These are phyloP conservation scores for Casaregolazyma suthepensis DNA, from an alignment of 1,139 yeast genomes.

Conservation along the genomic window DNA sequence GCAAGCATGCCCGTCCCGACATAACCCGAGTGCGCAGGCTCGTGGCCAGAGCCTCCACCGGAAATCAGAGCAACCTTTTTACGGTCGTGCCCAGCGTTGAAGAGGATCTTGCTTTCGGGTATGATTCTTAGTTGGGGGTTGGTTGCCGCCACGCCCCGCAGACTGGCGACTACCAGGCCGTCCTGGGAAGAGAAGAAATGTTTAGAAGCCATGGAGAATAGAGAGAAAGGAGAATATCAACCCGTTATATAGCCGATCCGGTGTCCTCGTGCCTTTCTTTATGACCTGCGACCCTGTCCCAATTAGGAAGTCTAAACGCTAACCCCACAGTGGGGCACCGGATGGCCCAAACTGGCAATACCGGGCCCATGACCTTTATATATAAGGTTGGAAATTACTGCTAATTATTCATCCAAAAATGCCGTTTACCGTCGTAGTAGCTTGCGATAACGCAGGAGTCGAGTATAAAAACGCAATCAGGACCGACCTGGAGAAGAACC, in stretches of 20 bases:
- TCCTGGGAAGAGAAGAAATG: slow-evolving; percentile 29
- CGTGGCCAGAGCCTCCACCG: slow-evolving; percentile 96
- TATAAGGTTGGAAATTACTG: neutral
- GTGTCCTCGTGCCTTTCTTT: neutral
- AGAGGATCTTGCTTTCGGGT: slow-evolving; percentile 63
- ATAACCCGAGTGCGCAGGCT: slow-evolving; percentile 87
- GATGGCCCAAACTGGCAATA: neutral
- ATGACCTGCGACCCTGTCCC: neutral
- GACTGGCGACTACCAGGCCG: slow-evolving; percentile 59
- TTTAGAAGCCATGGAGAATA: slow-evolving; percentile 29
- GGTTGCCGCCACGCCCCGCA: slow-evolving; percentile 58
- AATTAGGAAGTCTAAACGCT: neutral
- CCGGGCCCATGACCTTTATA: neutral
- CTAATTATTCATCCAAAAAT: neutral
- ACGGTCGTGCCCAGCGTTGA: slow-evolving; percentile 24
- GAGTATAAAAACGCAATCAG: slow-evolving; percentile 39
- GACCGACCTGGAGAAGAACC: slow-evolving; percentile 33
- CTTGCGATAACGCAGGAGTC: slow-evolving; percentile 43
- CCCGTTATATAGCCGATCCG: neutral
- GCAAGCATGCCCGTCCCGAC: slow-evolving; percentile 81
- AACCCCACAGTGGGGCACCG: neutral
- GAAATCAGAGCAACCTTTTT: slow-evolving; percentile 53
- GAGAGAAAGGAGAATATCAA: neutral
- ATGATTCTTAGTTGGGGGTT: slow-evolving; percentile 62
- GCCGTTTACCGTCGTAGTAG: slow-evolving; percentile 32